phyloP scores from a whole-genome alignment of 1,284 basidiomycete genomes.

The Rhodotorula sp. region DNA sequence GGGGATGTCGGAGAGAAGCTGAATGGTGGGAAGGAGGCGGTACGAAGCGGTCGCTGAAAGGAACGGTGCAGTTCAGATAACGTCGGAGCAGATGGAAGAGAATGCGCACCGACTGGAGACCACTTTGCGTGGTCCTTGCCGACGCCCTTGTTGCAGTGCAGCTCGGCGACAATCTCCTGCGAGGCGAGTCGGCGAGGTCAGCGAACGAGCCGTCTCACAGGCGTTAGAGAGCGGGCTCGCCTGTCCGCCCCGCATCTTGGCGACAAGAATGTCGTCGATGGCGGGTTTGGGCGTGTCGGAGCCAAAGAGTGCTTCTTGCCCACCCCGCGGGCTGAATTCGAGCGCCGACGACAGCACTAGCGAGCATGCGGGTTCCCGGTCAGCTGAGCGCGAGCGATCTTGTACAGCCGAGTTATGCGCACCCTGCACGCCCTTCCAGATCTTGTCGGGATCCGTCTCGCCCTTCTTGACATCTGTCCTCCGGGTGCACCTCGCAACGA shows the following conservation, averaged over 20 bases:
- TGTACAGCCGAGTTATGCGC: too few species aligned
- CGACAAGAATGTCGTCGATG: constrained; percentile 83
- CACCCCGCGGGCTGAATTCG: constrained; percentile 81
- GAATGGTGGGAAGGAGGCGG: constrained; percentile 84
- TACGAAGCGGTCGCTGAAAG: constrained; percentile 86
- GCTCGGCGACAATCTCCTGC: constrained; percentile 76
- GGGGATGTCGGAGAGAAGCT: constrained; percentile 70
- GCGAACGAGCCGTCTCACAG: too few species aligned
- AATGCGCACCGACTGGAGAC: constrained; percentile 84
- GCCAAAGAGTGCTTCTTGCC: constrained; percentile 62
- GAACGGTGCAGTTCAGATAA: background rate
- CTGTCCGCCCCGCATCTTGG: constrained; percentile 87
- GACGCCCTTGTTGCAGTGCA: constrained; percentile 93
- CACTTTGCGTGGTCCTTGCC: constrained; percentile 98
- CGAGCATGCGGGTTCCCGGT: background rate
- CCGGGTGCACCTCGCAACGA: constrained; percentile 72
- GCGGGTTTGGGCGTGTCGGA: constrained; percentile 66
- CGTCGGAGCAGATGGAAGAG: background rate
- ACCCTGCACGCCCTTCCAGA: constrained; percentile 68
- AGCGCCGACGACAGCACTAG: constrained; percentile 76
- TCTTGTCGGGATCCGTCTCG: constrained; percentile 64
- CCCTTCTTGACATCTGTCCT: constrained; percentile 58
- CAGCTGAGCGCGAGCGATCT: too few species aligned
- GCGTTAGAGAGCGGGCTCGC: constrained; percentile 46
- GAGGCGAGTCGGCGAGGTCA: background rate